Conservation (phyloP, 2,329 filamentous ascomycete species). For the Pestalotiopsis sp. region DNA sequence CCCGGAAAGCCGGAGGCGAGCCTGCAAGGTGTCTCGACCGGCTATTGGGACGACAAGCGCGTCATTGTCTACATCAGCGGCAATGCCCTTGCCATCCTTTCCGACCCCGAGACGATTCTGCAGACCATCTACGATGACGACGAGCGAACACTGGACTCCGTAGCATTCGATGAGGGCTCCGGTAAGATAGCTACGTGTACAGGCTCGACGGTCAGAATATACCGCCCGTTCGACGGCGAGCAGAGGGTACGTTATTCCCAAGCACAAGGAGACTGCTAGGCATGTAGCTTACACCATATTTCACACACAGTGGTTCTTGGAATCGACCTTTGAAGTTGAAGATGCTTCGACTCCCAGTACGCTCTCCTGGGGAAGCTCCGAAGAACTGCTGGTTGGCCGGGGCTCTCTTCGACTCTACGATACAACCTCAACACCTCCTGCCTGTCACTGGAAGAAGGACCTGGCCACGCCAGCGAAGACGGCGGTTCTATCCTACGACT, state of each 20-base stretch:
- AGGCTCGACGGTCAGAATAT: conserved; percentile 69
- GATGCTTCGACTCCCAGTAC: conserved; percentile 48
- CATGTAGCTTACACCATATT: conserved; percentile 8
- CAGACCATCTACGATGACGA: conserved; percentile 92
- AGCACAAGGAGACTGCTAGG: conserved; percentile 6
- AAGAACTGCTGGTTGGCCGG: conserved; percentile 83
- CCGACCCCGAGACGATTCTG: conserved; percentile 71
- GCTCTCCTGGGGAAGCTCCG: conserved; percentile 84
- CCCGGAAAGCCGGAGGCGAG: conserved; percentile 50
- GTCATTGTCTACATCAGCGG: conserved; percentile 78
- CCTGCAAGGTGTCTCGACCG: conserved; percentile 49
- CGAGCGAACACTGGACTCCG: conserved; percentile 66
- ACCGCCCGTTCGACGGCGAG: conserved; percentile 74
- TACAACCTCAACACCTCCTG: conserved; percentile 47
- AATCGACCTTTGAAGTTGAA: conserved; percentile 60
- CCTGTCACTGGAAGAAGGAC: conserved; percentile 71
- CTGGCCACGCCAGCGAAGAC: conserved; percentile 75
- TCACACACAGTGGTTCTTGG: conserved; percentile 59
- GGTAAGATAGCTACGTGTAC: conserved; percentile 85
- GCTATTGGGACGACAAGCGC: conserved; percentile 43
- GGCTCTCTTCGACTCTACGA: conserved; percentile 70
- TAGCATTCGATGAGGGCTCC: conserved; percentile 78
- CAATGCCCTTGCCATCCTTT: conserved; percentile 82
- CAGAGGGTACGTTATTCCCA: conserved; percentile 63
- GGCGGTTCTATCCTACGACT: conserved; percentile 83